These are phyloP conservation scores for Creolimax fragrantissima DNA, from an alignment of 78 protist species.

Conservation along the genomic window DNA sequence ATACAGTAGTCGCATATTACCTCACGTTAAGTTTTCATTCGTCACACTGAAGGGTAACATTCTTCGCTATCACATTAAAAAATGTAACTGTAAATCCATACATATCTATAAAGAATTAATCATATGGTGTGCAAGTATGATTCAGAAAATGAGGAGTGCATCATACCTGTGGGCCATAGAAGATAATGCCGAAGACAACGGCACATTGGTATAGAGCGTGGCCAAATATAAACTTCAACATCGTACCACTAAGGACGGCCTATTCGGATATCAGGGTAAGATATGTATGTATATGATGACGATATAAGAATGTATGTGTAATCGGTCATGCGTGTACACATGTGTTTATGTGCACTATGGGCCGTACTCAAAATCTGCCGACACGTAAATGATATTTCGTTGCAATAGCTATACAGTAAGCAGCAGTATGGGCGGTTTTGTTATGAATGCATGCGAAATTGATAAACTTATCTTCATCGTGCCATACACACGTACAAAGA, in stretches of 20 bases:
- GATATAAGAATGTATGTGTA: not conserved
- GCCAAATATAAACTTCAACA: not conserved
- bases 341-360: not conserved
- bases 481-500: conserved; percentile 12
- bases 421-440: not conserved
- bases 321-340: not conserved
- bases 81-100: too few species aligned
- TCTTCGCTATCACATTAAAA: too few species aligned
- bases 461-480: not conserved
- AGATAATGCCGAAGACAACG: not conserved
- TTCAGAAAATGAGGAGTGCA: too few species aligned
- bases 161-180: conserved; percentile 27
- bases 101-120: too few species aligned
- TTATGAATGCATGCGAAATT: not conserved
- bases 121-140: too few species aligned
- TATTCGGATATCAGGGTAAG: not conserved
- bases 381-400: not conserved
- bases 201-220: not conserved
- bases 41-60: too few species aligned
- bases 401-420: not conserved
- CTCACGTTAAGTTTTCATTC: too few species aligned
- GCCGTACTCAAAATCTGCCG: not conserved
- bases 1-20: too few species aligned
- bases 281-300: too few species aligned
- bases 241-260: not conserved